Evolutionary conservation across 768 basidiomycete species (phyloP).

Genomic region (Fomitopsis pulvina): DNA sequence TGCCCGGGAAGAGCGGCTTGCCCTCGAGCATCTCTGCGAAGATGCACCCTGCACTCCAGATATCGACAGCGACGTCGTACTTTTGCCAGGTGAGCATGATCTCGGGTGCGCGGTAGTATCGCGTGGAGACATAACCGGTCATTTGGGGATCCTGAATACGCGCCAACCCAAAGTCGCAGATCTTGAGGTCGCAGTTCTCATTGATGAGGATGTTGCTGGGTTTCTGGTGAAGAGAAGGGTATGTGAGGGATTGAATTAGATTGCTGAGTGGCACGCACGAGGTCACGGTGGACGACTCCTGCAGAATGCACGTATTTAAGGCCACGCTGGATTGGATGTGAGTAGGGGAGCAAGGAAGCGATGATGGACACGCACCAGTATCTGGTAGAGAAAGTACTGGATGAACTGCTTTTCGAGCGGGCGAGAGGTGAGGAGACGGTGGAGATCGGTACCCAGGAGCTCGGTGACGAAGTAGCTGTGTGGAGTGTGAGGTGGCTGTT

Average conservation of each 20-base stretch:
- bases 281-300: conserved; percentile 96
- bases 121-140: conserved; percentile 99
- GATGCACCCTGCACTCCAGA: conserved; percentile 99
- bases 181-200: conserved; percentile 99
- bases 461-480: conserved; percentile 97
- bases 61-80: conserved; percentile 99
- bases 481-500: neutral
- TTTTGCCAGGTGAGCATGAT: conserved; percentile 99
- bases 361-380: conserved; percentile 49
- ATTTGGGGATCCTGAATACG: conserved; percentile 99
- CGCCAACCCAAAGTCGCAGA: conserved; percentile 98
- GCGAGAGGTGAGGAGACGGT: conserved; percentile 91
- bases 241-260: conserved; percentile 2
- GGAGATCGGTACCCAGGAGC: conserved; percentile 94
- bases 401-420: conserved; percentile 99
- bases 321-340: conserved; percentile 61
- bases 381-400: conserved; percentile 99
- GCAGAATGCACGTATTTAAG: conserved; percentile 99
- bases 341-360: conserved; percentile 4
- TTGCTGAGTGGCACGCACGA: conserved; percentile 36
- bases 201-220: conserved; percentile 99
- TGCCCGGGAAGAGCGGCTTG: conserved; percentile 97
- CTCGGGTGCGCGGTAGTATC: conserved; percentile 98
- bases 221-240: conserved; percentile 49
- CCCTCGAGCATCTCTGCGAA: conserved; percentile 99